Base-by-base conservation (phyloP, 2,329 filamentous ascomycete species). In the Thielaviopsis euricoi region DNA sequence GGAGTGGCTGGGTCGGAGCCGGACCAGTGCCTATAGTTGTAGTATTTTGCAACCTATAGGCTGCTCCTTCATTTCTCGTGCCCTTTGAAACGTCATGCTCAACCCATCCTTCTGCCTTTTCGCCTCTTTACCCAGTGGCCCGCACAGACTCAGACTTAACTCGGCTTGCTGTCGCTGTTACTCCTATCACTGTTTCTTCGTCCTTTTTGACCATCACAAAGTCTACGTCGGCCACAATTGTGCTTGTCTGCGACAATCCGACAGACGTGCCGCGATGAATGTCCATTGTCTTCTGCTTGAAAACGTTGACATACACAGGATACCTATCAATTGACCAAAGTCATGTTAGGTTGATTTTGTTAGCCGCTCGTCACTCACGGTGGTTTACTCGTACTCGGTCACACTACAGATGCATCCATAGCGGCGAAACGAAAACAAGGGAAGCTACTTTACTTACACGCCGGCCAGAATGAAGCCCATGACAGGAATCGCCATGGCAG, bases 271-370 rank as follows among this genome's bases (percentile, higher is more conserved):
- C 60, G n/a, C 57, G 60, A 23, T 59, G 57, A 15, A 49, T 52
- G 33, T 59, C 57, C 54, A 61, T 61, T 17, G 52, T 50, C 17
- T 59, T 58, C 43, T 46, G 33, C 40, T 61, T 61, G 37, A 52
- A 61, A 22, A 61, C 17, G 25, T 61, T 61, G 37, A 61, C 60
- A 49, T 59, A 61, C 12, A 61, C 46, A 13, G 60, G 57, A 26
- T 61, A 59, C n/a, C 53, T 60, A 48, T 13, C 17, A 29, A 46
- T 17, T 25, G 13, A 4, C 6, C 37, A 43, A n/a, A 15, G n/a
- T 15, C 37, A n/a, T 17, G 37, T 43, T 10, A 10, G 37, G 17
- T n/a, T n/a, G 37, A 43, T 12, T 33, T n/a, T 17, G 37, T 61
- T 55, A 61, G 53, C 48, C 48, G 33, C 48, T 49, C 26, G 51